These are phyloP conservation scores for Waitea zeae DNA, from an alignment of 1,284 basidiomycete genomes.

Conservation along the genomic window DNA sequence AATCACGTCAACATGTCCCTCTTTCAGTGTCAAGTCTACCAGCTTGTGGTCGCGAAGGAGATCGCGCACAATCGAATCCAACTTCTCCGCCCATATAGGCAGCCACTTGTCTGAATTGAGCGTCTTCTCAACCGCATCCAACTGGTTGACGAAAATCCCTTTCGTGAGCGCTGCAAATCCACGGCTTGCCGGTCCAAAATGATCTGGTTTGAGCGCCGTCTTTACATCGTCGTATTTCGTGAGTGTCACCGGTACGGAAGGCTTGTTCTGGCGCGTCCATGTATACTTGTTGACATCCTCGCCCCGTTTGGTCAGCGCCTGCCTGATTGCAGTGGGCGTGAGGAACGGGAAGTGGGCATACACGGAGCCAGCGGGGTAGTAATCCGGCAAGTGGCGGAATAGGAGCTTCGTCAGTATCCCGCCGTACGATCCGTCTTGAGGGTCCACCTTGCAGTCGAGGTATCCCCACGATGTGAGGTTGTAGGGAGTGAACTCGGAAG, in stretches of 20 bases:
- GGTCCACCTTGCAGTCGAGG: constrained; percentile 46
- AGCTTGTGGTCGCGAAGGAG: constrained; percentile 3
- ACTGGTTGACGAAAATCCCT: no score
- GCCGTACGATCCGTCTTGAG: constrained; percentile 51
- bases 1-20: constrained; percentile 44
- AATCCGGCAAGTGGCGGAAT: constrained; percentile 47
- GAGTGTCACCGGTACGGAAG: constrained; percentile 11
- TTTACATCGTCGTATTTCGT: no score
- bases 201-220: no score
- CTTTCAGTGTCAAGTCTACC: constrained; percentile 14
- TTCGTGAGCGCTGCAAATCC: no score
- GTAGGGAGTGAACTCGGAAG: constrained; percentile 49
- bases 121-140: no score
- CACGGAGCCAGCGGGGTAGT: constrained; percentile 40
- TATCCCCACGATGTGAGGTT: constrained; percentile 59
- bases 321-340: no score
- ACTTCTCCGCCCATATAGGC: constrained; percentile 13
- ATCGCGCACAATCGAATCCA: constrained; percentile 7
- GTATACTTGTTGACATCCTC: constrained; percentile 23
- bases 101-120: no score
- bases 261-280: constrained; percentile 25
- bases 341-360: constrained; percentile 55
- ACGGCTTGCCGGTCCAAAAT: no score
- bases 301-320: constrained; percentile 13
- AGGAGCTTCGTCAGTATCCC: constrained; percentile 59